Conservation (phyloP, 768 basidiomycete species). For the Boletus sp. region DNA sequence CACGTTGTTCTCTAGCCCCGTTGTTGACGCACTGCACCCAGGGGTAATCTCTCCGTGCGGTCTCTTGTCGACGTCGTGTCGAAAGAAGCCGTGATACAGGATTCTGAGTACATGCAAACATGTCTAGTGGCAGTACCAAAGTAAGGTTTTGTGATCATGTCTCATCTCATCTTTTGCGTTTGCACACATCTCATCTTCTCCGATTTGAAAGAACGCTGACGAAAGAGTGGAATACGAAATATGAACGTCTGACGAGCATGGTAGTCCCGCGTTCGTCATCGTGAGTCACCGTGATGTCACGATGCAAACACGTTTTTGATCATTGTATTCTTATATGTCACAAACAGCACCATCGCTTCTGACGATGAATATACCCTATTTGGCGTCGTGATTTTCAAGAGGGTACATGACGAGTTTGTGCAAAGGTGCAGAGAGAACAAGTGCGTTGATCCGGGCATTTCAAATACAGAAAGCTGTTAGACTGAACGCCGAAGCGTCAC, state of each 20-base stretch:
- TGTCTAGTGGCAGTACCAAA: conserved; percentile 91
- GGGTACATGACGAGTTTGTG: conserved; percentile 86
- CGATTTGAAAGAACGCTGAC: conserved; percentile 54
- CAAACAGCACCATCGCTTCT: conserved; percentile 62
- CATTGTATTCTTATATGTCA: neutral
- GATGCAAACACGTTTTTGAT: conserved; percentile 22
- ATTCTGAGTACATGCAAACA: conserved; percentile 94
- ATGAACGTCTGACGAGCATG: conserved; percentile 86
- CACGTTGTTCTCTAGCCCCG: conserved; percentile 1
- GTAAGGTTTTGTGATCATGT: conserved; percentile 44
- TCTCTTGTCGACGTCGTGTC: conserved; percentile 84
- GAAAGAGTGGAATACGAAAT: conserved; percentile 88
- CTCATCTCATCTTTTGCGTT: neutral
- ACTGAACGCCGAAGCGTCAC: conserved; percentile 8
- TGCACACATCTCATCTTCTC: conserved; percentile 16
- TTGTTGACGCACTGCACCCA: conserved; percentile 31
- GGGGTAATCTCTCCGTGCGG: conserved; percentile 92
- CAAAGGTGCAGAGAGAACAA: conserved; percentile 96
- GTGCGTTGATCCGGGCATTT: conserved; percentile 41
- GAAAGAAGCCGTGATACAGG: conserved; percentile 75
- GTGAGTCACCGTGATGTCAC: conserved; percentile 45
- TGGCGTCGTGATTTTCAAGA: conserved; percentile 84
- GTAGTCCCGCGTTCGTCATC: conserved; percentile 89
- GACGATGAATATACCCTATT: conserved; percentile 91
- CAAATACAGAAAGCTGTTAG: neutral